phyloP scores from a whole-genome alignment of 441 rosid species.

The Cnidoscolus chayamansa region DNA sequence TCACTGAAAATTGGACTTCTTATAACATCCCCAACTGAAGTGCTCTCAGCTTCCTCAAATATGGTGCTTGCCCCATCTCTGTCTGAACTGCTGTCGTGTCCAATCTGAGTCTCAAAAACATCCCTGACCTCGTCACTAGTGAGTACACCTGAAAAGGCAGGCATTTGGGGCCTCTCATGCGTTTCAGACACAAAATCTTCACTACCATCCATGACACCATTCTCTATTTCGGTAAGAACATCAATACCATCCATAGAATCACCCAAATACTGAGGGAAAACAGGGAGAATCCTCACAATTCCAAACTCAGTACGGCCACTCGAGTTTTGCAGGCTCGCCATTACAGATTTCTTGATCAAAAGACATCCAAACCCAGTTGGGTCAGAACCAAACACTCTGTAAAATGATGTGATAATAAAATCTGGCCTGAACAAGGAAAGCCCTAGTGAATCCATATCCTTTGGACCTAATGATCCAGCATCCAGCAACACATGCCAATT shows the following conservation, averaged over 20 bases:
- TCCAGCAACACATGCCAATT: conserved; percentile 92
- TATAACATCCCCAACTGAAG: conserved; percentile 80
- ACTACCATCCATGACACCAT: conserved; percentile 33
- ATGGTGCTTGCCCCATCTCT: conserved; percentile 75
- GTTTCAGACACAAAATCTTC: conserved; percentile 43
- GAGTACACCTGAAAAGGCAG: conserved; percentile 82
- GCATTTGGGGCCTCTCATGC: conserved; percentile 53
- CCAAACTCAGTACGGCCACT: conserved; percentile 78
- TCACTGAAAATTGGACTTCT: conserved; percentile 85
- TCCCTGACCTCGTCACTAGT: conserved; percentile 77
- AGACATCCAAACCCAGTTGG: conserved; percentile 92
- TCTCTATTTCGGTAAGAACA: conserved; percentile 42
- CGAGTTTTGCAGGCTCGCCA: conserved; percentile 72
- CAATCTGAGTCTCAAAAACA: conserved; percentile 70
- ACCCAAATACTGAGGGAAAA: conserved; percentile 64
- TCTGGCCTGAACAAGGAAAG: conserved; percentile 81
- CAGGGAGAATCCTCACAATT: conserved; percentile 80
- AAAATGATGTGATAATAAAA: conserved; percentile 80
- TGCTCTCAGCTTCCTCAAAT: conserved; percentile 71
- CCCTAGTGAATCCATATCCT: conserved; percentile 90
- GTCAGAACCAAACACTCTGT: conserved; percentile 76
- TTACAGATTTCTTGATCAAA: conserved; percentile 76
- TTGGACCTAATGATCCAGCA: conserved; percentile 88
- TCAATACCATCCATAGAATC: conserved; percentile 80
- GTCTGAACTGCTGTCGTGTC: conserved; percentile 64